Evolutionary conservation across 1,139 yeast genomes (phyloP), one percentile per base, ranked within the genome.

Genomic region (Eremothecium gossypii): DNA sequence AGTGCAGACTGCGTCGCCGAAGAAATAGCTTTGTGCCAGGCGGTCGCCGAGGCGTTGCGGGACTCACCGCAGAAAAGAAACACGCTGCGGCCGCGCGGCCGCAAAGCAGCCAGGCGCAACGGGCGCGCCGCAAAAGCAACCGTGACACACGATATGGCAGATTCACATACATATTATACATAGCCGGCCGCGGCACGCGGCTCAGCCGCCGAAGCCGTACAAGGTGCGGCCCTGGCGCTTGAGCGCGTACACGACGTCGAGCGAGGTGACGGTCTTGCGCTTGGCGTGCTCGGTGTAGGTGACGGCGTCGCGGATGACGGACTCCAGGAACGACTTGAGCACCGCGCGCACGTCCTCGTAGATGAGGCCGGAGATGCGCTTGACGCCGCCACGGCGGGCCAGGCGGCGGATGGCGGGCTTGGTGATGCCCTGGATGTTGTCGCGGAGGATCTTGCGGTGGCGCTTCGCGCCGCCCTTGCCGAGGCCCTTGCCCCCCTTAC

Each of bases 341-440:
- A 91, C 97, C 57, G 84, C 91, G 76, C 98, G 86, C 64, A 93
- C 96, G 77, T 89, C 96, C 75, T 91, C 97, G 77, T 91, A 91
- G 70, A 91, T 89, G 68, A 89, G 77, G 67, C 96, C 97, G 54
- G 97, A 89, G 64, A 91, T 91, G 83, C 97, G 96, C 83, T 91
- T 91, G 67, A 91, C 98, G 85, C 98, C 98, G 76, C 98, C 98
- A 85, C 98, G 87, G 82, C 98, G 89, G 49, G 98, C 98, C 65
- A 91, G 83, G 84, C 98, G 89, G 77, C 98, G 87, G 69, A 91
- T 91, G 65, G 98, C 98, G 68, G 98, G 98, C 79, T 91, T 91
- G 54, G 98, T 91, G 68, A 91, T 89, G 77, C 98, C 98, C 76
- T 89, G 97, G 60, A 91, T 89, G 89, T 91, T 91, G 71, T 91